Percentiles rank a stretch among this genome's conserved stretches.
Conservation (phyloP, 257 asterid genomes). For the Solanum infundibuliforme region DNA sequence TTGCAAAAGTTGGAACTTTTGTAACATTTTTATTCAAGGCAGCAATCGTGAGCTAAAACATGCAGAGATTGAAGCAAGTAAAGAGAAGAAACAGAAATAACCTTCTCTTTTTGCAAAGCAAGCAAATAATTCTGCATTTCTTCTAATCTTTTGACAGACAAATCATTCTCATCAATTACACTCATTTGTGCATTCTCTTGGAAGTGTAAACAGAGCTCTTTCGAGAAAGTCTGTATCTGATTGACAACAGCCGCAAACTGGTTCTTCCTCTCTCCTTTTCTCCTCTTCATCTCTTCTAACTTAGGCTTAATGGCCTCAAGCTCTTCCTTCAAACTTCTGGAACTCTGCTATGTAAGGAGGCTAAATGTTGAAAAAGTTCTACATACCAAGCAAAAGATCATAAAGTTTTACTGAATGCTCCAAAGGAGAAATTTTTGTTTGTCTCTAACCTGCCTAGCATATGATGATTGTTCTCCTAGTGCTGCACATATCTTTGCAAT, state of each 20-base stretch:
- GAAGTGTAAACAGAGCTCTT: constrained; percentile 43
- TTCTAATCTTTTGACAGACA: constrained; percentile 59
- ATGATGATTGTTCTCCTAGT: constrained; percentile 53
- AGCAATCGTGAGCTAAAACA: not conserved
- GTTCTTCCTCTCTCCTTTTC: constrained; percentile 48
- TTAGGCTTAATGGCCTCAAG: constrained; percentile 50
- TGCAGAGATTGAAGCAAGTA: not conserved
- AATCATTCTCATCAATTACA: constrained; percentile 48
- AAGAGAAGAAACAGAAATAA: constrained; percentile 8
- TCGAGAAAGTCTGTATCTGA: constrained; percentile 43
- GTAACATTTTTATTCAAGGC: not conserved
- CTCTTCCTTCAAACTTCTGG: constrained; percentile 54
- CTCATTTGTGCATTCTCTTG: constrained; percentile 9
- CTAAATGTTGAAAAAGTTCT: not conserved
- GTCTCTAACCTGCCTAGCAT: constrained; percentile 36
- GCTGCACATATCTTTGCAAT: constrained; percentile 52
- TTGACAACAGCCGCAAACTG: constrained; percentile 49
- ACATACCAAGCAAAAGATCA: not conserved
- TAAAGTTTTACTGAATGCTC: not conserved
- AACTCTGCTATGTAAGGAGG: constrained; percentile 24
- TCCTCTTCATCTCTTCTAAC: constrained; percentile 55
- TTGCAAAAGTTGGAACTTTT: not conserved
- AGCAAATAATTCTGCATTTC: constrained; percentile 40
- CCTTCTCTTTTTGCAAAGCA: constrained; percentile 64
- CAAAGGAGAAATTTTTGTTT: not conserved